A percentile compares a stretch with the other conserved stretches of the same genome.
phyloP scores from a whole-genome alignment of 169 alveolate species.

The Plasmodium gaboni region DNA sequence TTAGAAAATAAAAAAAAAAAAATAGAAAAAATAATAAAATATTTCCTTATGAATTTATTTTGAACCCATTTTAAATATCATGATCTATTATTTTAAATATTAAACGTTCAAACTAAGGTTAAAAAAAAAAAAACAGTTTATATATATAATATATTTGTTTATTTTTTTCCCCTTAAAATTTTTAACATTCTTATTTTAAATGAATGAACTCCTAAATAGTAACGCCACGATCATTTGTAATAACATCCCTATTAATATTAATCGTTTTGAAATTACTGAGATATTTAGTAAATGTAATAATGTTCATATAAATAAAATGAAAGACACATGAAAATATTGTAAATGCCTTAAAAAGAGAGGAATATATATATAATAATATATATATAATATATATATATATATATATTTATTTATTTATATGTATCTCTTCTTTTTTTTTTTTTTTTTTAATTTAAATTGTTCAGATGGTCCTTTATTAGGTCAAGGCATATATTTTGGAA shows the following conservation, averaged over 20 bases:
- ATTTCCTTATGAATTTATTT: too few relatives aligned
- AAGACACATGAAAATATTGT: neutral
- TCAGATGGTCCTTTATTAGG: constrained; percentile 69
- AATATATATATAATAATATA: neutral
- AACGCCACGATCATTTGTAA: constrained; percentile 48
- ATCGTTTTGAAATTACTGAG: constrained; percentile 66
- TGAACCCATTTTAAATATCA: too few relatives aligned
- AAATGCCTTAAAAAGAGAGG: neutral
- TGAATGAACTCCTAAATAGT: constrained; percentile 46
- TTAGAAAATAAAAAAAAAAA: too few relatives aligned
- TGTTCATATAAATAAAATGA: neutral
- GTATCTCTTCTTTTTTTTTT: neutral
- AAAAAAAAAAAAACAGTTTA: too few relatives aligned
- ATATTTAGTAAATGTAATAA: constrained; percentile 56
- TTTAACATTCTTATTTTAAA: constrained; percentile 8
- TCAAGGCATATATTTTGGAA: constrained; percentile 60
- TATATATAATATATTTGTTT: too few relatives aligned
- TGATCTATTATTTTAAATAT: too few relatives aligned
- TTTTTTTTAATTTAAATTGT: neutral
- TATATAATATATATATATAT: too few relatives aligned
- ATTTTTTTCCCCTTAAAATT: too few relatives aligned
- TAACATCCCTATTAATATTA: constrained; percentile 37
- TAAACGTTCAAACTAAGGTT: too few relatives aligned
- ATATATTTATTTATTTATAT: too few relatives aligned
- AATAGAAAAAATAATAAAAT: too few relatives aligned